phyloP scores from a whole-genome alignment of 495 filamentous ascomycete genomes.

The Massariosphaeria phaeospora region DNA sequence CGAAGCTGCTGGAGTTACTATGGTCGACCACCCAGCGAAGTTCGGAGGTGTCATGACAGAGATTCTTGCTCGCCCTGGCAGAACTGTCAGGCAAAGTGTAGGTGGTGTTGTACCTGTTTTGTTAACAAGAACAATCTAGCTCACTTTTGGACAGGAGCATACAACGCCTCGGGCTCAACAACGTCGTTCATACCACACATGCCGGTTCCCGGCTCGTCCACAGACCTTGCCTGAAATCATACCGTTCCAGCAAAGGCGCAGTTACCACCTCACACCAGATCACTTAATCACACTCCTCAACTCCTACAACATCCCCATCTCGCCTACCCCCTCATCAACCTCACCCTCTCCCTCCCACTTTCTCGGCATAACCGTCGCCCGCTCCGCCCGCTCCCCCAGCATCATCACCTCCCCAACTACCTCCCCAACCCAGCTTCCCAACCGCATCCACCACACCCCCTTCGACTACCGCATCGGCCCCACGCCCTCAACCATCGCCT shows the following conservation, averaged over 20 bases:
- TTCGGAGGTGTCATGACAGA: conserved; percentile 69
- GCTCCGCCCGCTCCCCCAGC: conserved; percentile 59
- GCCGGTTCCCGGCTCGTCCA: not conserved
- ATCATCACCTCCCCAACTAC: conserved; percentile 57
- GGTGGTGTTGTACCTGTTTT: not conserved
- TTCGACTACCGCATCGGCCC: conserved; percentile 53
- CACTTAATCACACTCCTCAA: conserved; percentile 59
- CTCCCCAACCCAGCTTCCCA: conserved; percentile 37
- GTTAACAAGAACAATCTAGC: too few species aligned
- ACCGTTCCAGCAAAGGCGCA: conserved; percentile 46
- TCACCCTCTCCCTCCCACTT: conserved; percentile 44
- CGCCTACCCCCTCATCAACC: conserved; percentile 37
- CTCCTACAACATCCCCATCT: conserved; percentile 47
- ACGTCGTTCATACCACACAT: conserved; percentile 37
- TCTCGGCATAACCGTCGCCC: conserved; percentile 62
- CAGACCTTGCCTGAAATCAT: not conserved
- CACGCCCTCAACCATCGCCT: conserved; percentile 36
- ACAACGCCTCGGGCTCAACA: conserved; percentile 29
- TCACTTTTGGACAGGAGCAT: conserved; percentile 23
- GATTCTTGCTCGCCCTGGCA: conserved; percentile 44
- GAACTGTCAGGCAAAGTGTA: conserved; percentile 36
- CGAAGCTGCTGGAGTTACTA: conserved; percentile 63
- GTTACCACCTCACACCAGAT: conserved; percentile 54
- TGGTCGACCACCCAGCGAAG: conserved; percentile 76
- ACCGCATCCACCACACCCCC: conserved; percentile 52